These are phyloP conservation scores for Pseudocercospora vitis DNA, from an alignment of 2,329 filamentous ascomycete genomes.

Conservation along the genomic window DNA sequence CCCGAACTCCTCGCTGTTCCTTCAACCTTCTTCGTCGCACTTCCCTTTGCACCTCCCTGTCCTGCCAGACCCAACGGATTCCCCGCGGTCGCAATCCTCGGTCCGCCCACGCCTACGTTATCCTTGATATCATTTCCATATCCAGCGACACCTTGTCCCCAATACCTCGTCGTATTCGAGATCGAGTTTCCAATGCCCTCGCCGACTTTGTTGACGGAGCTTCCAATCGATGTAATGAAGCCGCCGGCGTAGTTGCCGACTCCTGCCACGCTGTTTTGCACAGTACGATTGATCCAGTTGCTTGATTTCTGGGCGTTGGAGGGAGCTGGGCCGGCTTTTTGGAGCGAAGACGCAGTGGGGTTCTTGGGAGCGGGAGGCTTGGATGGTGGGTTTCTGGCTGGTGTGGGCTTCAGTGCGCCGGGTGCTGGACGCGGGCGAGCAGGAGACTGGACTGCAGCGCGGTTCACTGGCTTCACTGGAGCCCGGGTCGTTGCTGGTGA, in stretches of 20 bases:
- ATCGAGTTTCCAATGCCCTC: conserved; percentile 46
- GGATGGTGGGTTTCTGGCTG: conserved; percentile 9
- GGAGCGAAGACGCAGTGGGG: conserved; percentile 8
- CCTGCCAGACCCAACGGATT: conserved; percentile 49
- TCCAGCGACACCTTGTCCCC: conserved; percentile 51
- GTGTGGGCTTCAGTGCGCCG: not conserved
- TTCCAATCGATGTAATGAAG: conserved; percentile 46
- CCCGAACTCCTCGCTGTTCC: conserved; percentile 31
- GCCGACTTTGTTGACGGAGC: conserved; percentile 49
- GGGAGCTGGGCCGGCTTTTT: conserved; percentile 10
- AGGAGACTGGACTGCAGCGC: conserved; percentile 13
- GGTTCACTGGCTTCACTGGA: conserved; percentile 9
- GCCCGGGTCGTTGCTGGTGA: conserved; percentile 12
- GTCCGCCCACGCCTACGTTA: conserved; percentile 45
- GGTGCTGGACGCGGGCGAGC: conserved; percentile 8
- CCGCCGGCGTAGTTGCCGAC: conserved; percentile 48
- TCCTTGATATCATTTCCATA: conserved; percentile 55
- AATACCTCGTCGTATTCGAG: conserved; percentile 46
- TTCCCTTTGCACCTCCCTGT: conserved; percentile 15
- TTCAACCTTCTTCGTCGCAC: conserved; percentile 30
- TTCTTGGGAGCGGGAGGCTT: conserved; percentile 20
- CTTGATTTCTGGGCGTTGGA: conserved; percentile 25
- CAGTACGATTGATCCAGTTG: conserved; percentile 50
- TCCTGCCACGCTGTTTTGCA: conserved; percentile 45
- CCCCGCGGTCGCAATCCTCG: conserved; percentile 45